A percentile compares a stretch with the other conserved stretches of the same genome.
Conservation (phyloP, 805 yeast genomes). For the Metschnikowia baotianmanensis region DNA sequence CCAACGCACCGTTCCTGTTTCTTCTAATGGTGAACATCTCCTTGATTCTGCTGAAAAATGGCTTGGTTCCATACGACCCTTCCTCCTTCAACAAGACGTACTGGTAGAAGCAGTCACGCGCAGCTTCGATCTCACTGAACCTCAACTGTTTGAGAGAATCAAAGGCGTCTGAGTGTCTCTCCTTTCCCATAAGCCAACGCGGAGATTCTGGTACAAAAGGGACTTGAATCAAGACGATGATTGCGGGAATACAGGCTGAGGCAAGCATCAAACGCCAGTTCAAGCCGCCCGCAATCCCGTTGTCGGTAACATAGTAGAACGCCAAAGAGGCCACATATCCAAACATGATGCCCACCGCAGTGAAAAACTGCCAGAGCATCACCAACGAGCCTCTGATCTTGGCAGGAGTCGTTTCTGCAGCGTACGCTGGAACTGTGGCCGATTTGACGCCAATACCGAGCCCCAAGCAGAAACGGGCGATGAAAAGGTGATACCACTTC, state of each 20-base stretch:
- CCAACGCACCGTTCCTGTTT: constrained; percentile 79
- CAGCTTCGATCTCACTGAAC: constrained; percentile 50
- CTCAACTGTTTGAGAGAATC: constrained; percentile 49
- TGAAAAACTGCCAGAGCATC: constrained; percentile 72
- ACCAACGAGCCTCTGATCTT: constrained; percentile 64
- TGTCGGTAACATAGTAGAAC: constrained; percentile 51
- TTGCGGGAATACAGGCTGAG: constrained; percentile 55
- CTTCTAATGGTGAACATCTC: constrained; percentile 72
- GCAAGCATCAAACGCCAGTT: constrained; percentile 70
- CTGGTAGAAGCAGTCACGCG: constrained; percentile 63
- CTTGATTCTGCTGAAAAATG: constrained; percentile 45
- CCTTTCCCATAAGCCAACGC: constrained; percentile 61
- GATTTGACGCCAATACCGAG: constrained; percentile 67
- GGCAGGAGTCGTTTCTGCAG: constrained; percentile 31
- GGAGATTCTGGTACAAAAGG: constrained; percentile 68
- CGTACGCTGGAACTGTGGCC: constrained; percentile 63
- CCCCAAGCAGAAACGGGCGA: constrained; percentile 59
- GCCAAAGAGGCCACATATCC: constrained; percentile 62
- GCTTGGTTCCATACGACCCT: constrained; percentile 45
- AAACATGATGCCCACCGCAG: constrained; percentile 71
- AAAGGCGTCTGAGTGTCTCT: constrained; percentile 47
- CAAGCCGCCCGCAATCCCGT: constrained; percentile 44
- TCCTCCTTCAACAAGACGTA: constrained; percentile 60
- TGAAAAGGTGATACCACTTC: constrained; percentile 55
- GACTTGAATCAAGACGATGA: constrained; percentile 48